Evolutionary conservation across 164 flowering plant genomes (phyloP), one percentile per base, ranked within the genome.

Genomic region (Amborella trichopoda): DNA sequence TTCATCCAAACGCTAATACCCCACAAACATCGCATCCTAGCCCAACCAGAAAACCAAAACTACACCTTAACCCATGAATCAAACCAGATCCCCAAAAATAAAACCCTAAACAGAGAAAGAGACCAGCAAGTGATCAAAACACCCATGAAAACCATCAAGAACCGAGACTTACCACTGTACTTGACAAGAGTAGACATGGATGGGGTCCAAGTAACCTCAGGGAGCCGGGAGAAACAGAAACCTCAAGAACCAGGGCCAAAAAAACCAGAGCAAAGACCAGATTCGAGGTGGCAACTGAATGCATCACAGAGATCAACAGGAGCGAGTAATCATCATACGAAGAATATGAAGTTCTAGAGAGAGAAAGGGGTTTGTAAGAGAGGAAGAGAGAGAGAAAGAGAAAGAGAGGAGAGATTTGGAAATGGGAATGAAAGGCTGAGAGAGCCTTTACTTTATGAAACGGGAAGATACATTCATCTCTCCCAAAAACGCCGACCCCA

Each of bases 111-210:
- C 4, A 10, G 33, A 28, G 33, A 48, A 9, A 28, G 1, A 23
- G 39, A 44, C 23, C n/a, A n/a, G n/a, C n/a, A n/a, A n/a, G n/a
- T n/a, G n/a, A n/a, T n/a, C n/a, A n/a, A n/a, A n/a, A n/a, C n/a
- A n/a, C n/a, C n/a, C n/a, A n/a, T n/a, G n/a, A n/a, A n/a, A n/a
- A n/a, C n/a, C n/a, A n/a, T n/a, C n/a, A n/a, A n/a, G n/a, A n/a
- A n/a, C n/a, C n/a, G n/a, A n/a, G n/a, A 8, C 65, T 49, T 43
- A 68, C 72, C 72, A 17, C 48, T 9, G 40, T 46, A 68, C 19
- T 60, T 57, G 36, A 64, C 58, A 52, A 68, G 66, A 4, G 65
- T 23, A 27, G 68, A 54, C 72, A 68, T 68, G 64, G 38, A 17
- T 44, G 37, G 8, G 34, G 33, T 12, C 2, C 23, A 27, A 57